These are phyloP conservation scores for Dendrothele bispora DNA, from an alignment of 768 basidiomycete genomes.

Conservation along the genomic window DNA sequence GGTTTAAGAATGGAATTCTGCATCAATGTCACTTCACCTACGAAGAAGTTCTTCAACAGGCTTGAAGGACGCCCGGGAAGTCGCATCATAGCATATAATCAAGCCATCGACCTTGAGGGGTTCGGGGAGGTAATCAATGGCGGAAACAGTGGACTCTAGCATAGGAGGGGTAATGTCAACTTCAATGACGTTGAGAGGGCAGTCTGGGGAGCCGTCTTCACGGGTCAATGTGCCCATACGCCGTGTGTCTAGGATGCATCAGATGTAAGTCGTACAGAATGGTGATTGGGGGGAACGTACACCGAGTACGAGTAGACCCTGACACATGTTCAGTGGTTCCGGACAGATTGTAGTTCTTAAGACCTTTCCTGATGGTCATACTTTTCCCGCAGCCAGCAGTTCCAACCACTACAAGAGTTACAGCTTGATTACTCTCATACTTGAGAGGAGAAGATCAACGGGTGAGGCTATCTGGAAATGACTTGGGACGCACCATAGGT, in stretches of 20 bases:
- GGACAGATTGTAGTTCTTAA: conserved; percentile 58
- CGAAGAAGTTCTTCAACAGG: conserved; percentile 71
- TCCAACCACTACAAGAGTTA: conserved; percentile 81
- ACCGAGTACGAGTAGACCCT: conserved; percentile 33
- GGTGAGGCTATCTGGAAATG: conserved; percentile 2
- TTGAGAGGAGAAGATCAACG: background rate
- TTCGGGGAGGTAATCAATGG: conserved; percentile 46
- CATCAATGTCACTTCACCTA: conserved; percentile 38
- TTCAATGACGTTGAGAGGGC: conserved; percentile 54
- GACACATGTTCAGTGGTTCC: conserved; percentile 38
- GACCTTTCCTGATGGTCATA: conserved; percentile 73
- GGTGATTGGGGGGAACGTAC: conserved; percentile 25
- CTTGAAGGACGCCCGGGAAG: conserved; percentile 57
- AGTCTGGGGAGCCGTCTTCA: conserved; percentile 39
- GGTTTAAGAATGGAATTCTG: conserved; percentile 11
- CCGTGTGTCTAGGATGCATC: conserved; percentile 27
- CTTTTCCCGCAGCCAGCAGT: conserved; percentile 82
- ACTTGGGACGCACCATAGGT: conserved; percentile 18
- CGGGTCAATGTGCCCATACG: conserved; percentile 32
- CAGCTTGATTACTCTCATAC: conserved; percentile 23
- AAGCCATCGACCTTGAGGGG: conserved; percentile 72
- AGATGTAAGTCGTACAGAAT: no score
- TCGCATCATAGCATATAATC: conserved; percentile 85
- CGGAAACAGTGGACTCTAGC: conserved; percentile 26
- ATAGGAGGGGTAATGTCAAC: conserved; percentile 43